A percentile compares a stretch with the other conserved stretches of the same genome.
Evolutionary conservation across 176 grass and related monocot genomes (phyloP).

Genomic region (Oryza officinalis): DNA sequence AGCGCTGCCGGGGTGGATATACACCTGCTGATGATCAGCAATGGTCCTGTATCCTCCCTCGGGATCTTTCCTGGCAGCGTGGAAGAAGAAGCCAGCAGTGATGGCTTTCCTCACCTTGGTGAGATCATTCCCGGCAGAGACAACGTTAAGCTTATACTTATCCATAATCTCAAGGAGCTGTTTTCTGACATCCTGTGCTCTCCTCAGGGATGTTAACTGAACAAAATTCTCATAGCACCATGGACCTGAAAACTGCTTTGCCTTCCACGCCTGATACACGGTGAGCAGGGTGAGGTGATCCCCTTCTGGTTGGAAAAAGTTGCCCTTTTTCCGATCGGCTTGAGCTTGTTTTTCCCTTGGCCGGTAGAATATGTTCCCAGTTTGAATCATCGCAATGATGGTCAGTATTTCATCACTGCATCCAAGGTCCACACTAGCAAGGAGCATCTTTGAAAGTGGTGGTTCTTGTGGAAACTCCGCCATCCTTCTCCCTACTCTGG

Average conservation of each 20-base stretch:
- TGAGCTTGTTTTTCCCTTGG: slow-evolving; percentile 67
- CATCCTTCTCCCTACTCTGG: slow-evolving; percentile 65
- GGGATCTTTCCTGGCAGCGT: slow-evolving; percentile 66
- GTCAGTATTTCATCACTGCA: slow-evolving; percentile 68
- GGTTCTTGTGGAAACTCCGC: slow-evolving; percentile 69
- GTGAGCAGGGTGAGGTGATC: slow-evolving; percentile 62
- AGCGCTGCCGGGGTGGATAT: slow-evolving; percentile 68
- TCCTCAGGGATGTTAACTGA: slow-evolving; percentile 53
- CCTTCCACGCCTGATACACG: slow-evolving; percentile 67
- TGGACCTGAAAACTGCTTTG: slow-evolving; percentile 68
- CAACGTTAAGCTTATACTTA: slow-evolving; percentile 57
- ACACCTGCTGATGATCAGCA: slow-evolving; percentile 63
- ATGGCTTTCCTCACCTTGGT: slow-evolving; percentile 69
- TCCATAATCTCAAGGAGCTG: slow-evolving; percentile 77
- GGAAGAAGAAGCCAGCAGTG: slow-evolving; percentile 63
- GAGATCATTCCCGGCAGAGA: slow-evolving; percentile 53
- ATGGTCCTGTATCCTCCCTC: slow-evolving; percentile 61
- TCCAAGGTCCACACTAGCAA: slow-evolving; percentile 65
- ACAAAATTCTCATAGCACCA: slow-evolving; percentile 79
- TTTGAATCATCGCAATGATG: slow-evolving; percentile 55
- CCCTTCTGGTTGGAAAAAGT: slow-evolving; percentile 51
- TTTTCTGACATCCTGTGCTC: slow-evolving; percentile 73
- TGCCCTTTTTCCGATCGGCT: slow-evolving; percentile 45
- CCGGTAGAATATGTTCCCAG: slow-evolving; percentile 42
- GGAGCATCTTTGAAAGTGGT: slow-evolving; percentile 69